Percentiles rank a stretch among this genome's conserved stretches.
phyloP scores from a whole-genome alignment of 2,329 filamentous ascomycete genomes.

The Seiridium cupressi region DNA sequence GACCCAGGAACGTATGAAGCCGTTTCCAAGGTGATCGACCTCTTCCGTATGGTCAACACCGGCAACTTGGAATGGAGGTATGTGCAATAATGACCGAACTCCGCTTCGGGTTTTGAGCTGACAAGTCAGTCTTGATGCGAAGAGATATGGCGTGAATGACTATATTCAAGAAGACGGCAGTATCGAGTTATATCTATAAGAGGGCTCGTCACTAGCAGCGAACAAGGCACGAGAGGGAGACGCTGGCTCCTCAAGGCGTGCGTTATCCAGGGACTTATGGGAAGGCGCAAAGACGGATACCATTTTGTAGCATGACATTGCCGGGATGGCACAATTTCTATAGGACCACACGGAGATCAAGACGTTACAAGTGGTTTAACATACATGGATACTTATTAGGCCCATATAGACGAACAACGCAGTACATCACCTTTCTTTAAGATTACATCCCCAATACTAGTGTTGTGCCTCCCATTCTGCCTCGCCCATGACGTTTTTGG shows the following conservation, averaged over 20 bases:
- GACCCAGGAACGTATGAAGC: constrained; percentile 14
- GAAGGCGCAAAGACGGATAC: too few species aligned
- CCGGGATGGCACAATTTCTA: too few species aligned
- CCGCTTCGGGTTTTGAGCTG: neutral
- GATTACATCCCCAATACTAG: too few species aligned
- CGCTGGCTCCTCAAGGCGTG: neutral
- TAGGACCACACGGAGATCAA: too few species aligned
- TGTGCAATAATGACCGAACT: neutral
- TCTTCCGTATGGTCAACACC: constrained; percentile 14
- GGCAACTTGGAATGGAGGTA: constrained; percentile 26
- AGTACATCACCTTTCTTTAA: too few species aligned
- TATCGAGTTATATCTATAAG: neutral
- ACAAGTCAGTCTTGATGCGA: neutral
- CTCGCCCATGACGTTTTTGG: too few species aligned
- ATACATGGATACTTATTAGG: too few species aligned
- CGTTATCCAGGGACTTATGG: neutral
- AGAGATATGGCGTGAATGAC: neutral
- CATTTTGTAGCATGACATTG: too few species aligned
- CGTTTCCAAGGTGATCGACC: constrained; percentile 16
- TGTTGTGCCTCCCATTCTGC: too few species aligned
- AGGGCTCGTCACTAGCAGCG: neutral
- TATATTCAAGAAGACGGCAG: constrained; percentile 1
- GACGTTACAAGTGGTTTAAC: too few species aligned
- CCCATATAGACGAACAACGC: too few species aligned
- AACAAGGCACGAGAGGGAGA: neutral